Evolutionary conservation across 805 yeast species (phyloP), one percentile per base, ranked within the genome.

Genomic region (Saccharomycopsis sp.): DNA sequence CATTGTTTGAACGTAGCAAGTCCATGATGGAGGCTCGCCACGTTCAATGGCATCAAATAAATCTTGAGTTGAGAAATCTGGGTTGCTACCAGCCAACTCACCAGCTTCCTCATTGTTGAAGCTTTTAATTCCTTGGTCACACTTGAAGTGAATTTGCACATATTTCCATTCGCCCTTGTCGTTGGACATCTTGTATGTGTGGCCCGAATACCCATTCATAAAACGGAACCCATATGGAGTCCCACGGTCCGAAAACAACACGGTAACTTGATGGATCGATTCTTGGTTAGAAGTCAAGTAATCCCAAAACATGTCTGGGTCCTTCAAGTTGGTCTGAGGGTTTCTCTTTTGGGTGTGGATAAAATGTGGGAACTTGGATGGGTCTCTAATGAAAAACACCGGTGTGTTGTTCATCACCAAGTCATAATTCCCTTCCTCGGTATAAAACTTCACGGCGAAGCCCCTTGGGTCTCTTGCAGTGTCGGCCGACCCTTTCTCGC

Each of bases 151-250:
- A 48, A 82, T 82, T 64, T 82, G 89, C 36, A 82, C 85, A 56
- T 80, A 82, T 50, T 59, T 62, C 84, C 86, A 80, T 44, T 79
- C 82, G 50, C 88, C 88, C 51, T 78, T 68, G 53, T 71, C 68
- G 61, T 77, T 79, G 49, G 77, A 66, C 87, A 86, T 80, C 64
- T 82, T 82, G 64, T 80, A 82, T 26, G 88, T 72, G 64, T 82
- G 94, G 41, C 88, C 89, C 18, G 89, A 80, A 64, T 77, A 82
- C 52, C 89, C 89, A 62, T 82, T 71, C 89, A 82, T 82, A 55
- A 75, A 75, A 64, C 92, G 70, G 64, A 67, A 75, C 21, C 77
- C 69, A 30, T 76, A 73, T 19, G 92, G 92, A 38, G 89, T 81
- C 61, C 94, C 92, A 62, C 92, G 73, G 63, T 82, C 88, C 30